Conservation (phyloP, 768 basidiomycete genomes). For the Cystobasidium ongulense region DNA sequence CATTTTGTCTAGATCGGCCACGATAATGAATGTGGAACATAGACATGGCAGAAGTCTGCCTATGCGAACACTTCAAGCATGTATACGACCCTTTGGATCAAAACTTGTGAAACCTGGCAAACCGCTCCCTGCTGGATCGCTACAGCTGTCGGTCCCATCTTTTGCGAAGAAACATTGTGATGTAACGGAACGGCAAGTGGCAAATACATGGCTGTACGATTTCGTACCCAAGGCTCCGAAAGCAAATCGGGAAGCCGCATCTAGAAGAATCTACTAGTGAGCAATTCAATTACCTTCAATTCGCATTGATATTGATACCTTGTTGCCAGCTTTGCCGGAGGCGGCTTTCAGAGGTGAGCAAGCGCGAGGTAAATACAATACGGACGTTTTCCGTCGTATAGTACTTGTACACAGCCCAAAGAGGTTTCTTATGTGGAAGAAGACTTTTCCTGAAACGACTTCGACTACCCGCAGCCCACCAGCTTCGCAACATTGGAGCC, state of each 20-base stretch:
- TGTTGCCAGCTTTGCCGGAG: conserved; percentile 24
- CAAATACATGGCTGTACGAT: conserved; percentile 11
- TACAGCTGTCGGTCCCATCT: neutral
- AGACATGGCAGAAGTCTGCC: neutral
- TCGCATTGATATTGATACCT: neutral
- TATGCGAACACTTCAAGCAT: neutral
- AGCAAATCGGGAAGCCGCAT: neutral
- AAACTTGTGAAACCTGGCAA: neutral
- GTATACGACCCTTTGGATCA: neutral
- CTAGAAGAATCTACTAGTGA: conserved; percentile 16
- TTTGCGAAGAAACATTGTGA: conserved; percentile 11
- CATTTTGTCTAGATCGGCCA: neutral
- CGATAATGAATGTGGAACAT: neutral
- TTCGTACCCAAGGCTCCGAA: neutral
- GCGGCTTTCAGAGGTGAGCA: conserved; percentile 6
- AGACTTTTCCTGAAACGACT: neutral
- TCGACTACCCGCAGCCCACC: neutral
- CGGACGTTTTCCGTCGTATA: neutral
- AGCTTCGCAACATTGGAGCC: conserved; percentile 19
- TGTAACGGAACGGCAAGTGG: conserved; percentile 1
- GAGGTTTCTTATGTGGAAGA: too few species aligned
- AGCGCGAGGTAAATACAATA: too few species aligned
- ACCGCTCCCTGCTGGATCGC: conserved; percentile 3
- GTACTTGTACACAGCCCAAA: too few species aligned
- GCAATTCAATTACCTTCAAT: neutral